These are phyloP conservation scores for Chytridium lagenaria DNA, from an alignment of 371 early-diverging fungal genomes.

Conservation along the genomic window DNA sequence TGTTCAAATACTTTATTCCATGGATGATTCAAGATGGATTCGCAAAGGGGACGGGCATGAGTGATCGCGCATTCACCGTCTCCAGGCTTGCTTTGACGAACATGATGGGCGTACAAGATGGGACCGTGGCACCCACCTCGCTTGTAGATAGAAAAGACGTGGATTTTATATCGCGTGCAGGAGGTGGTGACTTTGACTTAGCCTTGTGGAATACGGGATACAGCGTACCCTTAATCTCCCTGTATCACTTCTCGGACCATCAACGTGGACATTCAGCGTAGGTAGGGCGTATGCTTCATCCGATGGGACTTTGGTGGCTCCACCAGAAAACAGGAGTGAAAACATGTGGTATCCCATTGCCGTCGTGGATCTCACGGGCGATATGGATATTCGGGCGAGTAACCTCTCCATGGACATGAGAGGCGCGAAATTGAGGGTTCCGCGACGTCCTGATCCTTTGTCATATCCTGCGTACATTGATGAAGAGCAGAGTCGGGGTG, in stretches of 20 bases:
- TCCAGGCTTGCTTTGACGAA: not conserved
- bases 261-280: constrained; percentile 7
- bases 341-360: constrained; percentile 1
- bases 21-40: not conserved
- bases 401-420: not conserved
- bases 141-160: not conserved
- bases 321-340: no score
- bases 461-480: not conserved
- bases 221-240: constrained; percentile 3
- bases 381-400: not conserved
- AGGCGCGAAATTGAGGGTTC: not conserved
- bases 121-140: not conserved
- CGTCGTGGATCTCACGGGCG: not conserved
- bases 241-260: not conserved
- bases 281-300: not conserved
- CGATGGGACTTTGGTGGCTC: not conserved
- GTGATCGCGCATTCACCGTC: not conserved
- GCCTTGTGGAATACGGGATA: constrained; percentile 14
- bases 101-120: not conserved
- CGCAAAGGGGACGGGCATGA: constrained; percentile 10
- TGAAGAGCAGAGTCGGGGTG: not conserved
- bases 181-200: not conserved
- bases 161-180: not conserved
- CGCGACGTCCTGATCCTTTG: not conserved
- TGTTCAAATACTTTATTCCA: constrained; percentile 9